These are phyloP conservation scores for Leishmania major DNA, from an alignment of 208 protist species.

Conservation along the genomic window DNA sequence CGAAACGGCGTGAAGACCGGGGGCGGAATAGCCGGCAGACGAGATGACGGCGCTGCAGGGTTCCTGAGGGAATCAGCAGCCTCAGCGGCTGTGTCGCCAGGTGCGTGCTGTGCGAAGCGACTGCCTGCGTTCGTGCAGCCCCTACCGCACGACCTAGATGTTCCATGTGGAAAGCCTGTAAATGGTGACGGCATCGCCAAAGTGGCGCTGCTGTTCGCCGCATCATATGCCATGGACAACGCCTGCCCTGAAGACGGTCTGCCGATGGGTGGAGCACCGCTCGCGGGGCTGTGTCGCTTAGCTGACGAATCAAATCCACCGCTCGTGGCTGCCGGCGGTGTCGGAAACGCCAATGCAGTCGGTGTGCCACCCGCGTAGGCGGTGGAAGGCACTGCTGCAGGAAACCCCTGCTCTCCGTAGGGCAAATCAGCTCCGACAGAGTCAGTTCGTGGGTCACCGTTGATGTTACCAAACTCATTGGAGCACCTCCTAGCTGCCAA, in stretches of 20 bases:
- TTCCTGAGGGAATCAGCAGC: background rate
- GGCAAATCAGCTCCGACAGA: background rate
- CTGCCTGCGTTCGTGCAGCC: background rate
- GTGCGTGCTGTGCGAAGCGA: background rate
- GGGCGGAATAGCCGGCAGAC: background rate
- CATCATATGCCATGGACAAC: background rate
- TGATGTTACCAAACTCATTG: background rate
- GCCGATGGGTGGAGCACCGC: background rate
- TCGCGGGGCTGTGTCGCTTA: background rate
- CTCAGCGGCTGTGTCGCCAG: background rate
- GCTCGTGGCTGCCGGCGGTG: background rate
- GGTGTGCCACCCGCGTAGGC: background rate
- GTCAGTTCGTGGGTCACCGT: background rate
- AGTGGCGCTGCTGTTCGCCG: background rate
- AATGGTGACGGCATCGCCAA: too few relatives aligned
- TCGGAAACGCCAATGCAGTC: background rate
- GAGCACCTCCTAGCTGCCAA: background rate
- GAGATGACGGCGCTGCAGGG: background rate
- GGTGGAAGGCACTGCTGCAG: background rate
- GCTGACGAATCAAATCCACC: background rate
- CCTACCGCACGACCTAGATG: background rate
- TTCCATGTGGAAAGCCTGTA: background rate
- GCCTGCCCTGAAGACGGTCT: background rate
- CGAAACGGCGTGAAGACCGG: conserved; percentile 18
- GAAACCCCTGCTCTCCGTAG: background rate